Evolutionary conservation across 805 yeast species (phyloP).

Genomic region (Starmerella tilneyi): DNA sequence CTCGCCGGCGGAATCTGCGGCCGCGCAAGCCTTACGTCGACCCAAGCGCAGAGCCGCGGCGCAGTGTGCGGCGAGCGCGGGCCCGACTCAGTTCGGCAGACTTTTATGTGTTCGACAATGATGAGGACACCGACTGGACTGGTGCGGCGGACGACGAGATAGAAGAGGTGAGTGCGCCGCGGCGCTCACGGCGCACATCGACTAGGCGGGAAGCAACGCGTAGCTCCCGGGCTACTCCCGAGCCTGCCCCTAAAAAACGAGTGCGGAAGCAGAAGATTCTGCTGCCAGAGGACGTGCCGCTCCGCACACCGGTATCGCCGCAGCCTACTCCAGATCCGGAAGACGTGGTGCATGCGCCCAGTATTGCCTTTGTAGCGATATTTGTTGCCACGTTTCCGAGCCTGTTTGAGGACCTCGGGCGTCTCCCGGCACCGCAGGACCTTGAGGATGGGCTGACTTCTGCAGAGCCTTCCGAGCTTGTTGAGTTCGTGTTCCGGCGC

Average conservation of each 20-base stretch:
- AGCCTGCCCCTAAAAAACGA: constrained; percentile 1
- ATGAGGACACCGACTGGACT: constrained; percentile 19
- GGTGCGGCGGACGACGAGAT: constrained; percentile 12
- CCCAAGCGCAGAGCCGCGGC: constrained; percentile 4
- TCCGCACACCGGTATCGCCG: constrained; percentile 22
- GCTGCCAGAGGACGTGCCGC: constrained; percentile 30
- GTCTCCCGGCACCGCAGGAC: constrained; percentile 34
- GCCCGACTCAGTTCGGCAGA: constrained; percentile 15
- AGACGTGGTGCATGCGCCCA: constrained; percentile 23
- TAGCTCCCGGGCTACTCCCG: not conserved
- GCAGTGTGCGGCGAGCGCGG: constrained; percentile 12
- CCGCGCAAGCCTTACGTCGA: constrained; percentile 17
- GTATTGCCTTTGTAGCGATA: constrained; percentile 26
- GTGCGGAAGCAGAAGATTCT: constrained; percentile 17
- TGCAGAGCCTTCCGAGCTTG: constrained; percentile 20
- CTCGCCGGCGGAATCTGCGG: constrained; percentile 19
- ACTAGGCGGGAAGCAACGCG: not conserved
- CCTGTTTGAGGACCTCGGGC: constrained; percentile 29
- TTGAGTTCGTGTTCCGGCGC: constrained; percentile 30
- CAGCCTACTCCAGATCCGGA: constrained; percentile 25
- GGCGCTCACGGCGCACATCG: constrained; percentile 1
- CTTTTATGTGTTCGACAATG: constrained; percentile 15
- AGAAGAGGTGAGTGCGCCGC: constrained; percentile 3
- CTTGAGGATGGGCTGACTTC: constrained; percentile 32
- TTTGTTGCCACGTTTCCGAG: constrained; percentile 23